These are phyloP conservation scores for Kodamaea derodonti DNA, from an alignment of 1,139 yeast species.

Conservation along the genomic window DNA sequence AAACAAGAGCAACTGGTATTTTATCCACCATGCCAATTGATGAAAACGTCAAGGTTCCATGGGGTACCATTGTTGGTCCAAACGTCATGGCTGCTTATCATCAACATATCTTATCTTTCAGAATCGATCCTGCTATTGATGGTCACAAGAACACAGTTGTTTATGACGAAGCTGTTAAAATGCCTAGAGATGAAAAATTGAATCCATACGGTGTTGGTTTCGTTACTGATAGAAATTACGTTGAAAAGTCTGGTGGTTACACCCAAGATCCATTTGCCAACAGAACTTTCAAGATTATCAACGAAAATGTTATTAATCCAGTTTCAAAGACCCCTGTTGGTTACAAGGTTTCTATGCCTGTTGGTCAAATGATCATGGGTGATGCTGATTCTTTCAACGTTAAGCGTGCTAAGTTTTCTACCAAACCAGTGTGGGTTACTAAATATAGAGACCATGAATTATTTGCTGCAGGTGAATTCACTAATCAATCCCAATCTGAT, in stretches of 20 bases:
- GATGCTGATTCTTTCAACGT: conserved; percentile 57
- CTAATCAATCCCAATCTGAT: conserved; percentile 67
- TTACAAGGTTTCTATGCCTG: conserved; percentile 75
- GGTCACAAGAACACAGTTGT: conserved; percentile 79
- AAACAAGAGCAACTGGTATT: conserved; percentile 87
- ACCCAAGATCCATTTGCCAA: conserved; percentile 76
- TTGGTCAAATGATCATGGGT: conserved; percentile 73
- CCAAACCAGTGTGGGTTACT: conserved; percentile 75
- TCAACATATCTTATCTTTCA: conserved; percentile 79
- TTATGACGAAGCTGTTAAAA: conserved; percentile 67
- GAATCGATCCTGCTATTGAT: conserved; percentile 85
- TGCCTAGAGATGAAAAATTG: conserved; percentile 46
- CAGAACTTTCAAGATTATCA: conserved; percentile 75
- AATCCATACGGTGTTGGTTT: conserved; percentile 80
- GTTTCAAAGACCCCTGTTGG: conserved; percentile 76
- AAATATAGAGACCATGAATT: conserved; percentile 65
- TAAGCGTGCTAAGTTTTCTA: conserved; percentile 68
- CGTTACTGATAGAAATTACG: conserved; percentile 56
- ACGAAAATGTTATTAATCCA: conserved; percentile 75
- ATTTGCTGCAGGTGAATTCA: conserved; percentile 76
- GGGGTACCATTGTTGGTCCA: conserved; percentile 85
- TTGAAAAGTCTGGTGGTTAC: conserved; percentile 70
- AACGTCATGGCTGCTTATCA: conserved; percentile 86
- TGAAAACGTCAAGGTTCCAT: conserved; percentile 66
- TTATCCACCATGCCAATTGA: conserved; percentile 82